Evolutionary conservation across 2,329 filamentous ascomycete species (phyloP).

Genomic region (Trichoderma pleuroti): DNA sequence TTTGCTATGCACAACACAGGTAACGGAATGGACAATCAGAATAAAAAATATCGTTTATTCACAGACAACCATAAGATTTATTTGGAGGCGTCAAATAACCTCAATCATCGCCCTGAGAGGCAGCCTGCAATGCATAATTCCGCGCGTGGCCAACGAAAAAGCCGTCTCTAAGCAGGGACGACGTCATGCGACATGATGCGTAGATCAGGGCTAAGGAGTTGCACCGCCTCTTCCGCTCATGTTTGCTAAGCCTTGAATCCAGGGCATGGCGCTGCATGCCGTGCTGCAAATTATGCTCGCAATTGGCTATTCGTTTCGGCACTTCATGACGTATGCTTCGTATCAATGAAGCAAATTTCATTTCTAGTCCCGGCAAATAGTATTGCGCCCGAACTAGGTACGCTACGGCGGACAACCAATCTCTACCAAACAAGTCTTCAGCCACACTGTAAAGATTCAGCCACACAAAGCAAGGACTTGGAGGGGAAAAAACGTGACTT

Average conservation of each 20-base stretch:
- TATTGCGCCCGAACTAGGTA: too few relatives aligned
- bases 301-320: background rate
- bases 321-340: background rate
- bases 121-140: background rate
- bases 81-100: background rate
- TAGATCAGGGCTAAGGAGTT: background rate
- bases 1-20: background rate
- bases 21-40: background rate
- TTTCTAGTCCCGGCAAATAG: background rate
- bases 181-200: slow-evolving; percentile 13
- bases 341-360: background rate
- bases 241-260: background rate
- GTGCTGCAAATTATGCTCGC: background rate
- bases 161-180: background rate
- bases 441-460: background rate
- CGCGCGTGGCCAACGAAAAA: background rate
- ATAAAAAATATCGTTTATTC: background rate
- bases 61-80: background rate
- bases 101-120: background rate
- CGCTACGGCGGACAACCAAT: background rate
- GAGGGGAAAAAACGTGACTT: slow-evolving; percentile 29
- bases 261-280: background rate
- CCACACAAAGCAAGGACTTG: background rate
- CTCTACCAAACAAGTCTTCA: background rate
- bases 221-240: slow-evolving; percentile 6